phyloP scores from a whole-genome alignment of 2,329 filamentous ascomycete species.

The Fusarium incarnatum region DNA sequence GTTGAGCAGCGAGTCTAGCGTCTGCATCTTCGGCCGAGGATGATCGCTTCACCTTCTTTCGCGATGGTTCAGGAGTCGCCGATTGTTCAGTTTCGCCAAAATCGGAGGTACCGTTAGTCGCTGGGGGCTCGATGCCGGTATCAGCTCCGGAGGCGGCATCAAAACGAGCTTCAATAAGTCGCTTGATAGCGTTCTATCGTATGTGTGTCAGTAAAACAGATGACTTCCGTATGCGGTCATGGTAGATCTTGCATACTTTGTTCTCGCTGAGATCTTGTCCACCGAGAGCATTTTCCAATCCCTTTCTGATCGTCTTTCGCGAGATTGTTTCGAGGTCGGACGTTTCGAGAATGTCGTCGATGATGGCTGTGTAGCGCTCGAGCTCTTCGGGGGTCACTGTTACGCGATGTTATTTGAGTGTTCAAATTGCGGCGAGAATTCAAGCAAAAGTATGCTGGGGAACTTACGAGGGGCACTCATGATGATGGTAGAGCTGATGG shows the following conservation, averaged over 20 bases:
- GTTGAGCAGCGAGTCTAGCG: conserved; percentile 84
- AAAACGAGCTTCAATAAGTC: conserved; percentile 78
- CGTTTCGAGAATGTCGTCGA: conserved; percentile 68
- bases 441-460: conserved; percentile 14
- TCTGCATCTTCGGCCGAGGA: conserved; percentile 77
- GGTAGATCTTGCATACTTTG: conserved; percentile 58
- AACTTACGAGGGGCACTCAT: conserved; percentile 47
- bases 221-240: background rate
- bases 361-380: conserved; percentile 66
- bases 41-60: conserved; percentile 77
- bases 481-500: conserved; percentile 19
- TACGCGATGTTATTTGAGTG: conserved; percentile 14
- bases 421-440: background rate
- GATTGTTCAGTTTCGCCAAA: conserved; percentile 62
- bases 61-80: conserved; percentile 58
- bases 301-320: conserved; percentile 70
- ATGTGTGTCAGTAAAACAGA: conserved; percentile 5
- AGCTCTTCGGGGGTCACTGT: conserved; percentile 64
- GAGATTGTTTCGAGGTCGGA: conserved; percentile 72
- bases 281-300: conserved; percentile 65
- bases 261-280: conserved; percentile 69
- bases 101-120: conserved; percentile 51
- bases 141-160: conserved; percentile 70
- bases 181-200: conserved; percentile 71
- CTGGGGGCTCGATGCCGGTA: conserved; percentile 61